phyloP scores from a whole-genome alignment of 1,139 yeast species.

The Sugiyamaella grinbergsii region DNA sequence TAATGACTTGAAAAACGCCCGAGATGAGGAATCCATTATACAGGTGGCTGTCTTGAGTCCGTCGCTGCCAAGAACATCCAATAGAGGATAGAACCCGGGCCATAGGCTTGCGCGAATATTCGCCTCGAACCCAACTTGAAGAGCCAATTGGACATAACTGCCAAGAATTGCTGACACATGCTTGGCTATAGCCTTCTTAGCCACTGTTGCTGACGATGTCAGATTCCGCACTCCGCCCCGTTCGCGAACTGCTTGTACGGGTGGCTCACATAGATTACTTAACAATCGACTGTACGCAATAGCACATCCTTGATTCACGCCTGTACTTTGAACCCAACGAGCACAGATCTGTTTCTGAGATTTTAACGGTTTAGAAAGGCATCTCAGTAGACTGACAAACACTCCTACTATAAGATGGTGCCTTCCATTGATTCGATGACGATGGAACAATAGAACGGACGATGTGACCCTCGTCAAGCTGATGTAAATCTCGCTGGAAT shows the following conservation, averaged over 20 bases:
- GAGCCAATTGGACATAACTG: constrained; percentile 52
- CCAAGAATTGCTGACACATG: constrained; percentile 64
- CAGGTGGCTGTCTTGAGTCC: constrained; percentile 69
- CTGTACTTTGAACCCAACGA: constrained; percentile 19
- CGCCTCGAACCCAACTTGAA: constrained; percentile 53
- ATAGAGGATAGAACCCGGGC: constrained; percentile 61
- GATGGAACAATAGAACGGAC: constrained; percentile 60
- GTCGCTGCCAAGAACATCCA: constrained; percentile 66
- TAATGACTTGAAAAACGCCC: constrained; percentile 64
- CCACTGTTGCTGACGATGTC: constrained; percentile 57
- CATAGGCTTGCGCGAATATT: constrained; percentile 54
- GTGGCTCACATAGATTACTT: constrained; percentile 74
- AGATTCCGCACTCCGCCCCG: constrained; percentile 44
- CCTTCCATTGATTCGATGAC: constrained; percentile 69
- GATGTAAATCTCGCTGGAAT: constrained; percentile 18
- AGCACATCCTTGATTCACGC: constrained; percentile 39
- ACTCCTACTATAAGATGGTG: constrained; percentile 63
- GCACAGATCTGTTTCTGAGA: constrained; percentile 18
- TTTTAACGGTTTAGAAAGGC: constrained; percentile 24
- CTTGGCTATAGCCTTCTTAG: constrained; percentile 62
- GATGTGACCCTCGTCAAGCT: constrained; percentile 29
- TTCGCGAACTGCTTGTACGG: constrained; percentile 39
- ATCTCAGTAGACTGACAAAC: constrained; percentile 50
- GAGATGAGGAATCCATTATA: constrained; percentile 70
- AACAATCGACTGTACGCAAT: constrained; percentile 59